phyloP scores from a whole-genome alignment of 2,329 filamentous ascomycete genomes.

The Colletotrichum theobromicola region DNA sequence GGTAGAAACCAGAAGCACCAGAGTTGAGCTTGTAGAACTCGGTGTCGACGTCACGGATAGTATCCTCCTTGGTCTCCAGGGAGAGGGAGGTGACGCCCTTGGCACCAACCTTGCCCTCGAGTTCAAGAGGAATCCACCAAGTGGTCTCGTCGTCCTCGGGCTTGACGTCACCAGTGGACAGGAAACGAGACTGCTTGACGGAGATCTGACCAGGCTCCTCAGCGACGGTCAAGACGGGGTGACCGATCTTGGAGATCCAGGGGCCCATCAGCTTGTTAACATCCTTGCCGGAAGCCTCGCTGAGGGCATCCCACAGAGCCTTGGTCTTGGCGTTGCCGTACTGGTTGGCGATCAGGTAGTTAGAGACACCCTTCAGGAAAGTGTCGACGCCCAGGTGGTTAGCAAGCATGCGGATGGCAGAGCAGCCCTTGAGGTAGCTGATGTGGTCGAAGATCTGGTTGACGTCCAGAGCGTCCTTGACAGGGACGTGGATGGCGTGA shows the following conservation, averaged over 20 bases:
- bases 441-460: constrained; percentile 99
- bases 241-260: constrained; percentile 96
- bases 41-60: constrained; percentile 74
- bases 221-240: constrained; percentile 85
- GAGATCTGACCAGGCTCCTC: constrained; percentile 85
- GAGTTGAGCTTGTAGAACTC: constrained; percentile 95
- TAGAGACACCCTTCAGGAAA: constrained; percentile 88
- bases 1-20: constrained; percentile 86
- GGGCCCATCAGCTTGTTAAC: constrained; percentile 87
- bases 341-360: constrained; percentile 86
- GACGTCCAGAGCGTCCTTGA: constrained; percentile 86
- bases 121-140: constrained; percentile 93
- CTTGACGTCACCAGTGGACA: constrained; percentile 90
- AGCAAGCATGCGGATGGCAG: constrained; percentile 94
- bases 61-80: constrained; percentile 78
- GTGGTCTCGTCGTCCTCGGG: constrained; percentile 88
- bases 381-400: constrained; percentile 85
- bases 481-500: constrained; percentile 95
- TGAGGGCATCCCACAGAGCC: constrained; percentile 88
- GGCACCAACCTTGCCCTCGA: constrained; percentile 76
- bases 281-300: constrained; percentile 85
- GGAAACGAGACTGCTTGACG: constrained; percentile 85
- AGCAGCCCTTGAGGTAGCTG: constrained; percentile 95
- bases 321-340: constrained; percentile 92
- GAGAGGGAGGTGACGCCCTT: constrained; percentile 68